Conservation (phyloP, 2,329 filamentous ascomycete genomes). For the Alternaria arbusti region DNA sequence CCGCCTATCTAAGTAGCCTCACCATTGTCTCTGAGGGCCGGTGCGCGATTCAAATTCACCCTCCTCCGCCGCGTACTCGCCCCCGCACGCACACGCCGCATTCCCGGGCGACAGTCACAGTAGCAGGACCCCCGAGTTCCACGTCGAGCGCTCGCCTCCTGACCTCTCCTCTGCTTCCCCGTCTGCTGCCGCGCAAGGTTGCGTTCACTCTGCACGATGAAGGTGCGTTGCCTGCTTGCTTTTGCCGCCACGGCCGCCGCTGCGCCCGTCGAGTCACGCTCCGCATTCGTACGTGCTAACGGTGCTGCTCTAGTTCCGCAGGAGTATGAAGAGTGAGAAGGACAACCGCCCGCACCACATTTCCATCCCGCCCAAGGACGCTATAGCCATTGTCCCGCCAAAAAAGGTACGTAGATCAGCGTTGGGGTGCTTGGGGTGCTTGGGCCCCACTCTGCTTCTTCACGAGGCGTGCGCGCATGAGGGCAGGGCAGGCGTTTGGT, state of each 20-base stretch:
- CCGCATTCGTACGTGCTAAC: conserved; percentile 35
- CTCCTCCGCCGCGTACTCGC: conserved; percentile 11
- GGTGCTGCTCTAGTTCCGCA: conserved; percentile 63
- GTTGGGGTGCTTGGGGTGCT: background rate
- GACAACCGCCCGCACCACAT: conserved; percentile 73
- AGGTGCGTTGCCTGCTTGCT: conserved; percentile 18
- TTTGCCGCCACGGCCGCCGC: conserved; percentile 10
- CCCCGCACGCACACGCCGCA: conserved; percentile 14
- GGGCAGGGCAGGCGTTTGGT: background rate
- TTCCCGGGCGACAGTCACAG: conserved; percentile 9
- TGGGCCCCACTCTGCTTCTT: background rate
- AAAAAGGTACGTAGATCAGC: conserved; percentile 73
- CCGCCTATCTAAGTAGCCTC: conserved; percentile 2
- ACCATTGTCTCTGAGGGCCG: conserved; percentile 2
- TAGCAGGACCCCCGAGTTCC: background rate
- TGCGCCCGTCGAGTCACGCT: conserved; percentile 24
- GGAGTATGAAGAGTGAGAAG: conserved; percentile 91
- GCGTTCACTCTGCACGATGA: conserved; percentile 24
- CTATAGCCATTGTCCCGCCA: conserved; percentile 85
- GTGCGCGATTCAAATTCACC: conserved; percentile 2
- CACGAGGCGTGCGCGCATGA: background rate
- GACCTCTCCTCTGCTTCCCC: conserved; percentile 9
- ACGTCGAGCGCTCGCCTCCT: conserved; percentile 6
- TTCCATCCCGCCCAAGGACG: conserved; percentile 82
- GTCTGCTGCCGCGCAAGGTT: conserved; percentile 16